Evolutionary conservation across 768 basidiomycete genomes (phyloP).

Genomic region (Fomitopsis pulvina): DNA sequence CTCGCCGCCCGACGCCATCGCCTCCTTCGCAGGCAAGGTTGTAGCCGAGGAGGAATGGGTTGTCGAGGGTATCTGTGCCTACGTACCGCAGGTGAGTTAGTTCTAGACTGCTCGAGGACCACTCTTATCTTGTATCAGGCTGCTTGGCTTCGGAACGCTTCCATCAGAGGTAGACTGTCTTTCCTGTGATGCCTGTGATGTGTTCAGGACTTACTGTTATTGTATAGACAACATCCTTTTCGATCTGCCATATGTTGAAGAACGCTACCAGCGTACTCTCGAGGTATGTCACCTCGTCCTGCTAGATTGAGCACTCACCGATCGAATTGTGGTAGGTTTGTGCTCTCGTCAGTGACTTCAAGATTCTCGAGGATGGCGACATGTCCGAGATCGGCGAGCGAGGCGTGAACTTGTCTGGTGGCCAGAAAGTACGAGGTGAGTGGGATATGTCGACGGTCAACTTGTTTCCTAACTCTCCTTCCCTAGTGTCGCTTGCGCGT

Average conservation of each 20-base stretch:
- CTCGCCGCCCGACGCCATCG: slow-evolving; percentile 76
- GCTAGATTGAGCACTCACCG: neutral
- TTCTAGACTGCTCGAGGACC: slow-evolving; percentile 14
- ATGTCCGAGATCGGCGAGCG: slow-evolving; percentile 85
- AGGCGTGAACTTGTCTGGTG: slow-evolving; percentile 58
- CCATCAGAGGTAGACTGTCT: slow-evolving; percentile 40
- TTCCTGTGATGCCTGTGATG: neutral
- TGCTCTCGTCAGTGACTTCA: slow-evolving; percentile 67
- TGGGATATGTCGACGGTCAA: neutral
- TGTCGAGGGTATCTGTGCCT: slow-evolving; percentile 73
- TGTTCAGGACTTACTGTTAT: slow-evolving; percentile 11
- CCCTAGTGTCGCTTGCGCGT: slow-evolving; percentile 71
- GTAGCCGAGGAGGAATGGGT: slow-evolving; percentile 63
- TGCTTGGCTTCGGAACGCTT: slow-evolving; percentile 71
- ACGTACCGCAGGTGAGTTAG: slow-evolving; percentile 65
- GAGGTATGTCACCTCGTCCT: slow-evolving; percentile 37
- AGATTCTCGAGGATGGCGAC: slow-evolving; percentile 83
- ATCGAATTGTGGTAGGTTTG: slow-evolving; percentile 24
- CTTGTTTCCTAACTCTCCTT: neutral
- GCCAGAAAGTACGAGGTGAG: slow-evolving; percentile 49
- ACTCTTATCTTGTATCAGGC: slow-evolving; percentile 16
- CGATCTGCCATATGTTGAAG: slow-evolving; percentile 63
- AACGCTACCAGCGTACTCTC: slow-evolving; percentile 72
- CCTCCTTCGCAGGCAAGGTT: slow-evolving; percentile 41
- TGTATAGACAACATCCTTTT: slow-evolving; percentile 67